Conservation (phyloP, 768 basidiomycete species). For the Fomitopsis pulvina region DNA sequence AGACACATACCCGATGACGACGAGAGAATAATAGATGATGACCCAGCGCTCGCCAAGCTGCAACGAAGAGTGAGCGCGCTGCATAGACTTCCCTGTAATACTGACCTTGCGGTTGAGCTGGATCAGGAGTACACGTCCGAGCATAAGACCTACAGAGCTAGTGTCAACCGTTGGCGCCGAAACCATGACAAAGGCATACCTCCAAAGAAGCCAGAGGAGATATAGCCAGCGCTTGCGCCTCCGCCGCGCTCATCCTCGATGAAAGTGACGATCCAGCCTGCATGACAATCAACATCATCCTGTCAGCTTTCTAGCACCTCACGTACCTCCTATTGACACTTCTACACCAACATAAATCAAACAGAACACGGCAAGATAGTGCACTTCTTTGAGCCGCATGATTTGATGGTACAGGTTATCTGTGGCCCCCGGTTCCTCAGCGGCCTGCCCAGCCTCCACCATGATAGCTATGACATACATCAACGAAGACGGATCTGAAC, state of each 20-base stretch:
- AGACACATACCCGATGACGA: conserved; percentile 19
- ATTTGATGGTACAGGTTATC: conserved; percentile 29
- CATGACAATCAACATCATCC: neutral
- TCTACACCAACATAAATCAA: conserved; percentile 40
- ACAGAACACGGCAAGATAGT: conserved; percentile 31
- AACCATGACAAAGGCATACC: conserved; percentile 9
- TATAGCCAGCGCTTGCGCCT: conserved; percentile 32
- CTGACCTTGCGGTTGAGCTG: conserved; percentile 22
- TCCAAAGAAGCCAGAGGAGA: conserved; percentile 37
- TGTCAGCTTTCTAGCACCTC: neutral
- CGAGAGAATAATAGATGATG: conserved; percentile 20
- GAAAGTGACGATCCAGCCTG: conserved; percentile 42
- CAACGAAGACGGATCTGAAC: conserved; percentile 8
- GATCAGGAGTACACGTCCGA: conserved; percentile 16
- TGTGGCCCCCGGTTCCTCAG: conserved; percentile 24
- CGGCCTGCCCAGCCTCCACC: conserved; percentile 20
- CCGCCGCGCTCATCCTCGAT: conserved; percentile 33
- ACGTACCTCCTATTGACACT: conserved; percentile 33
- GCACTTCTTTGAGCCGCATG: conserved; percentile 27
- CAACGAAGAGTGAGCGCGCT: neutral
- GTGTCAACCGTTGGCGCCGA: neutral
- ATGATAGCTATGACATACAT: conserved; percentile 23
- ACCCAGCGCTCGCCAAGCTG: conserved; percentile 22
- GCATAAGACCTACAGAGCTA: conserved; percentile 16
- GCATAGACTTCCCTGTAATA: neutral